These are phyloP conservation scores for Panellus pusillus DNA, from an alignment of 768 basidiomycete species.

Conservation along the genomic window DNA sequence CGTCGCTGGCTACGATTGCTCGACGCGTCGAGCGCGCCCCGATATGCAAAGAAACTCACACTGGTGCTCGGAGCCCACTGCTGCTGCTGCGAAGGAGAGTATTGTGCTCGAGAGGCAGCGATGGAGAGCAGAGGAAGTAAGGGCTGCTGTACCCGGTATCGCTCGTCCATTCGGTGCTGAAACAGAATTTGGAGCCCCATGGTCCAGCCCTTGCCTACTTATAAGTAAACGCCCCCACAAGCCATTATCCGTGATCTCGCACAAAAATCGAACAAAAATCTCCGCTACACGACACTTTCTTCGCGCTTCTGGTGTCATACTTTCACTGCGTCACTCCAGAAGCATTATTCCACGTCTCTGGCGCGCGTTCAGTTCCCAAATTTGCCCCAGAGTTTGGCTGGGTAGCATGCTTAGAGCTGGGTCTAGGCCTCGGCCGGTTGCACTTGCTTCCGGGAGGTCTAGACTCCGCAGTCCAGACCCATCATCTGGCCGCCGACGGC, in stretches of 20 bases:
- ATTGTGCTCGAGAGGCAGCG: slow-evolving; percentile 18
- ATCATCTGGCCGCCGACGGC: background rate
- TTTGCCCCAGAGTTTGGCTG: background rate
- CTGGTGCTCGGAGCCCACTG: slow-evolving; percentile 17
- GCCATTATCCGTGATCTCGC: slow-evolving; percentile 1
- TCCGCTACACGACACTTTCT: background rate
- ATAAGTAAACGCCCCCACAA: slow-evolving; percentile 6
- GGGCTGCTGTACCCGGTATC: slow-evolving; percentile 20
- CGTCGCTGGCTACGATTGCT: background rate
- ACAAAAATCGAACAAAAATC: too few relatives aligned
- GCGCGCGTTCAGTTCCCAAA: background rate
- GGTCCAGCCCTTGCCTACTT: slow-evolving; percentile 21
- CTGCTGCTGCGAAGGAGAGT: slow-evolving; percentile 14
- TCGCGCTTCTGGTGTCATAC: background rate
- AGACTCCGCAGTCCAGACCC: slow-evolving; percentile 2
- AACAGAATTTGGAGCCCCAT: background rate
- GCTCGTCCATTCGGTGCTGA: slow-evolving; percentile 16
- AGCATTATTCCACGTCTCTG: background rate
- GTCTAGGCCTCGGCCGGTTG: slow-evolving; percentile 12
- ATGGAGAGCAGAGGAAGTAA: slow-evolving; percentile 22
- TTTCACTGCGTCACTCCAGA: background rate
- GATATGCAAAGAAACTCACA: slow-evolving; percentile 6
- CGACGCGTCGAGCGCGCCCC: slow-evolving; percentile 14
- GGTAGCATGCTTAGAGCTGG: background rate
- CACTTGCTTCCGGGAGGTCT: slow-evolving; percentile 10